Base-by-base conservation (phyloP, 2,329 filamentous ascomycete species). In the Aspergillus japonicus region DNA sequence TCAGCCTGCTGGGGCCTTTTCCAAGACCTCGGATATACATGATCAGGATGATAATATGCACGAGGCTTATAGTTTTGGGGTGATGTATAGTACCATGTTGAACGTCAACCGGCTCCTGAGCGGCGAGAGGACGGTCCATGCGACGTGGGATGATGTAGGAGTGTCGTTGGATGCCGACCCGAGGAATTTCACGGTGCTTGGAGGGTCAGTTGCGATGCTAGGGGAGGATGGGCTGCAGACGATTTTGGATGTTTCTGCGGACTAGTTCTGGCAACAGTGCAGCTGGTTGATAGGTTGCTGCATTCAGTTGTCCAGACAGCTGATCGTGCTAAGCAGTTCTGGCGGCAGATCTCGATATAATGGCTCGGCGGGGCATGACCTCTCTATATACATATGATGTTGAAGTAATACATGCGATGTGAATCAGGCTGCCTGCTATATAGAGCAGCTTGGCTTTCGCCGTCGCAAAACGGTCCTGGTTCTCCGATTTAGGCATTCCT, bases 61-160 rank as follows among this genome's bases (percentile, higher is more conserved):
- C 42, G 35, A 23, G 3, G 47, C 57, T 0, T 56, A 54, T 5
- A 67, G 65, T 26, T 57, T 54, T 42, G 66, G 66, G 1, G 58
- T 66, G 2, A 48, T 64, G 19, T 68, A 67, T 24, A 69, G 67
- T 54, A 66, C 66, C 1, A 64, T 69, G 61, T 39, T 63, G 6
- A 69, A 69, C 33, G 50, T 65, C 16, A 60, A 62, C 24, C 63
- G 56, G 5, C 44, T 67, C 1, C 26, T 68, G 7, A 47, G 11
- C 11, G 60, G 60, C 10, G 56, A 69, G 8, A 21, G 42, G 14
- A 62, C 48, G 0, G 65, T 68, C 7, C 54, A 56, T 11, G 29
- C 66, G 14, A 67, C 57, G 1, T 66, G 65, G 66, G 65, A 64
- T 10, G 66, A 68, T 58, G 60, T 59, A 6, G 29, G 52, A 7